These are phyloP conservation scores for Rutidosis leptorrhynchoides DNA, from an alignment of 129 eudicot species.

Conservation along the genomic window DNA sequence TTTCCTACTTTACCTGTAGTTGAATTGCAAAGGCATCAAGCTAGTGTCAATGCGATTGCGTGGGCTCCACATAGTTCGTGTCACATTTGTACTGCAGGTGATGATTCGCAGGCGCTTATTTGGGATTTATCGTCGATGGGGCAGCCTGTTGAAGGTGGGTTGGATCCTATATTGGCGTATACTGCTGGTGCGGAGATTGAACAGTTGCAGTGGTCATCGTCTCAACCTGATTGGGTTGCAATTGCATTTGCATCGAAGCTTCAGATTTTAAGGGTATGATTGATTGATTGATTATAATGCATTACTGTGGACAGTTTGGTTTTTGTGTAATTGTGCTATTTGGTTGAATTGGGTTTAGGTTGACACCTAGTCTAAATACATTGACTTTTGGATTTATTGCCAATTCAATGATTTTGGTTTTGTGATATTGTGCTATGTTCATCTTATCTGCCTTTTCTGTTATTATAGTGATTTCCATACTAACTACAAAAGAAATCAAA, in stretches of 20 bases:
- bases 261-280: slow-evolving; percentile 95
- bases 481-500: too few species aligned
- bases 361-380: slow-evolving; percentile 24
- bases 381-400: slow-evolving; percentile 25
- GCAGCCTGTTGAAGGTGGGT: slow-evolving; percentile 90
- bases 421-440: slow-evolving; percentile 18
- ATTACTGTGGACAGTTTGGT: neutral
- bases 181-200: slow-evolving; percentile 96
- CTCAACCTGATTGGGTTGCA: slow-evolving; percentile 99
- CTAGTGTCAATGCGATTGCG: slow-evolving; percentile 89
- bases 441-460: slow-evolving; percentile 17
- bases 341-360: slow-evolving; percentile 23
- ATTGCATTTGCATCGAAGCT: slow-evolving; percentile 90
- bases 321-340: slow-evolving; percentile 16
- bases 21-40: slow-evolving; percentile 87
- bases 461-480: neutral
- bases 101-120: slow-evolving; percentile 90
- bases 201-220: slow-evolving; percentile 95
- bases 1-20: slow-evolving; percentile 86
- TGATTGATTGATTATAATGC: neutral
- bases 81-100: slow-evolving; percentile 95
- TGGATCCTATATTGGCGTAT: slow-evolving; percentile 89
- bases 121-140: slow-evolving; percentile 99
- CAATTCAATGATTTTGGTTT: slow-evolving; percentile 22
- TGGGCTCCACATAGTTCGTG: slow-evolving; percentile 97